A percentile compares a stretch with the other conserved stretches of the same genome.
Conservation (phyloP, 257 asterid genomes). For the Solanum lycopersicoides region DNA sequence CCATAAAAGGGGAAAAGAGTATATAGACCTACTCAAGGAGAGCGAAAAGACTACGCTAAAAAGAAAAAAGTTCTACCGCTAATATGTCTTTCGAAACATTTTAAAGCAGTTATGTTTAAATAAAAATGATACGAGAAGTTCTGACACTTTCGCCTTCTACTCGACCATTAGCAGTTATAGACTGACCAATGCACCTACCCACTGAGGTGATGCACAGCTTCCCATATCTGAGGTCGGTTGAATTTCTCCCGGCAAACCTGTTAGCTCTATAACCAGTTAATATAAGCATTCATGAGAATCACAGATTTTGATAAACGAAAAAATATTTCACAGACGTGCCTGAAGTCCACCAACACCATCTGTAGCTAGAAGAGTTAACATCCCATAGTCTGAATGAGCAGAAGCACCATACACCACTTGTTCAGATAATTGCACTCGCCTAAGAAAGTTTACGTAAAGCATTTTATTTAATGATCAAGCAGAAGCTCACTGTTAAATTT, state of each 20-base stretch:
- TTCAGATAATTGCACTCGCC: constrained; percentile 20
- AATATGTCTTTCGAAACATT: neutral
- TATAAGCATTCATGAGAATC: neutral
- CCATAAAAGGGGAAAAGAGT: neutral
- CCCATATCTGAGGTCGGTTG: constrained; percentile 41
- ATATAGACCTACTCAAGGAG: neutral
- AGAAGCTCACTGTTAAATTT: neutral
- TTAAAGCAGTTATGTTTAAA: neutral
- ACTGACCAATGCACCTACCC: constrained; percentile 27
- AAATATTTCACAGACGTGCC: constrained; percentile 8
- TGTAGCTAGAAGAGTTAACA: constrained; percentile 50
- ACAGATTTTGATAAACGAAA: neutral
- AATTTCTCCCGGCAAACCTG: constrained; percentile 53
- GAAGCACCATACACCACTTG: constrained; percentile 45
- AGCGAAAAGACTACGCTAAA: neutral
- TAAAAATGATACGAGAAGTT: neutral
- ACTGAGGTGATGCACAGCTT: constrained; percentile 31
- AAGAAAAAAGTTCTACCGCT: neutral
- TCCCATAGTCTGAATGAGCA: constrained; percentile 68
- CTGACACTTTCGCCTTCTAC: neutral
- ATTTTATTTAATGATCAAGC: neutral
- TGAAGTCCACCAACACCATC: constrained; percentile 51
- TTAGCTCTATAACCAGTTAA: neutral
- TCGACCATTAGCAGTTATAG: neutral
- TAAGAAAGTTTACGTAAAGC: neutral